Percentiles rank a stretch among this genome's conserved stretches.
Conservation (phyloP, 768 basidiomycete genomes). For the Tylopilus balloui region DNA sequence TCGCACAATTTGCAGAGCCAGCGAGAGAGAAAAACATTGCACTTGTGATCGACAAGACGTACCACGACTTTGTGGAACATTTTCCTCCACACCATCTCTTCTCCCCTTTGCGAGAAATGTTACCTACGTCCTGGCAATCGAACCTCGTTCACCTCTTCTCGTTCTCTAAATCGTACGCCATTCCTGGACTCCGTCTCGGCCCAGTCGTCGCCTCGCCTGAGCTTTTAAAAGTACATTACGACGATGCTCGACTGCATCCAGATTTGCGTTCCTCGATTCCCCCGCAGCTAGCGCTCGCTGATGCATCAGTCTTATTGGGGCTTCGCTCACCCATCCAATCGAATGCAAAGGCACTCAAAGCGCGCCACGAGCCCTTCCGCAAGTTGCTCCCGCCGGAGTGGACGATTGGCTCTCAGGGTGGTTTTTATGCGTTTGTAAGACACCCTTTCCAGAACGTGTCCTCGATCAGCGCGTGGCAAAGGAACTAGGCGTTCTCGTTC, state of each 20-base stretch:
- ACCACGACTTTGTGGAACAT: constrained; percentile 69
- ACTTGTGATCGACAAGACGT: constrained; percentile 84
- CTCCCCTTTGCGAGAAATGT: constrained; percentile 14
- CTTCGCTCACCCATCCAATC: constrained; percentile 50
- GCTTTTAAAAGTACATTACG: constrained; percentile 44
- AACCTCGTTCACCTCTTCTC: constrained; percentile 70
- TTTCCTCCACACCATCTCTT: constrained; percentile 57
- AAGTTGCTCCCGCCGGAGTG: constrained; percentile 47
- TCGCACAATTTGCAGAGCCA: constrained; percentile 56
- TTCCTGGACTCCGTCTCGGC: constrained; percentile 83
- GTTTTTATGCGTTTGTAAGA: constrained; percentile 74
- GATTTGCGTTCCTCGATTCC: constrained; percentile 74
- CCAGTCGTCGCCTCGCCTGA: constrained; percentile 57
- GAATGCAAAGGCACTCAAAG: constrained; percentile 45
- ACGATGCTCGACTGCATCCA: constrained; percentile 77
- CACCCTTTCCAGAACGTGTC: constrained; percentile 51
- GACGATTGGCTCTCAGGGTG: constrained; percentile 62
- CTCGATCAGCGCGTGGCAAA: constrained; percentile 51
- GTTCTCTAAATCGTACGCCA: constrained; percentile 74
- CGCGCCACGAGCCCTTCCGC: constrained; percentile 56
- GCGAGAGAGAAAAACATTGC: constrained; percentile 53
- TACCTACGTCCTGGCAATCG: constrained; percentile 29
- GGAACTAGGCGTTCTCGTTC: constrained; percentile 58
- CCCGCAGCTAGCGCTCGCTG: constrained; percentile 61
- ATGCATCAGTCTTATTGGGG: constrained; percentile 44